Percentiles rank a stretch among this genome's conserved stretches.
Evolutionary conservation across 208 protist genomes (phyloP).

Genomic region (Strigomonas galati): DNA sequence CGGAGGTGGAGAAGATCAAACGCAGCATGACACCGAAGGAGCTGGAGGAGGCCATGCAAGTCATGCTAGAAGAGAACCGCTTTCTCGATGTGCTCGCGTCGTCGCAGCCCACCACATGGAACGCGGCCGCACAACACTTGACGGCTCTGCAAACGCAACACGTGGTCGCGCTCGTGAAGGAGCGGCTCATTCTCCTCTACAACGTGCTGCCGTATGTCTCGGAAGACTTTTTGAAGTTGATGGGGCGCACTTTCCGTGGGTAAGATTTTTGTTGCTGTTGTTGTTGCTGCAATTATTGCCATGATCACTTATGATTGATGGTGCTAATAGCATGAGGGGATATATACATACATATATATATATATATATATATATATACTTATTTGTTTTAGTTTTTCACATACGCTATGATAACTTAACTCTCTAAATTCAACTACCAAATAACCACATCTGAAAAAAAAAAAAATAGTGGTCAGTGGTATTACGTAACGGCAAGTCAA

Average conservation of each 20-base stretch:
- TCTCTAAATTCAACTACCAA: too few relatives aligned
- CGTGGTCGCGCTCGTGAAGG: constrained; percentile 24
- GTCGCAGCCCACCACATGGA: constrained; percentile 27
- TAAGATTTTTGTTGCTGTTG: not conserved
- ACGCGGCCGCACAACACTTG: constrained; percentile 31
- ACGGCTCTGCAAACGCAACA: constrained; percentile 24
- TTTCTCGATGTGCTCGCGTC: constrained; percentile 55
- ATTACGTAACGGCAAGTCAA: too few relatives aligned
- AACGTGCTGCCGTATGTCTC: constrained; percentile 65
- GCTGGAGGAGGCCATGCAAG: constrained; percentile 35
- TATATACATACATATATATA: too few relatives aligned
- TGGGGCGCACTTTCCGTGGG: constrained; percentile 14
- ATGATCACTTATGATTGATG: too few relatives aligned
- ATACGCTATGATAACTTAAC: too few relatives aligned
- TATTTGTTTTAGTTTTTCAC: constrained; percentile 5
- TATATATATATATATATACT: not conserved
- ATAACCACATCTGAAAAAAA: too few relatives aligned
- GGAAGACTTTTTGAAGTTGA: constrained; percentile 38
- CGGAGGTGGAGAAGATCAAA: constrained; percentile 46
- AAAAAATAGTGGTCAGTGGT: too few relatives aligned
- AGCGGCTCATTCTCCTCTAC: constrained; percentile 52
- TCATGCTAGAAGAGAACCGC: constrained; percentile 66
- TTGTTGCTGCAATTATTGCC: not conserved
- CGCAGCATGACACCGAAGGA: constrained; percentile 29
- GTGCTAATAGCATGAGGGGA: too few relatives aligned